Base-by-base conservation (phyloP, 768 basidiomycete species). In the Scleroderma citrinum region DNA sequence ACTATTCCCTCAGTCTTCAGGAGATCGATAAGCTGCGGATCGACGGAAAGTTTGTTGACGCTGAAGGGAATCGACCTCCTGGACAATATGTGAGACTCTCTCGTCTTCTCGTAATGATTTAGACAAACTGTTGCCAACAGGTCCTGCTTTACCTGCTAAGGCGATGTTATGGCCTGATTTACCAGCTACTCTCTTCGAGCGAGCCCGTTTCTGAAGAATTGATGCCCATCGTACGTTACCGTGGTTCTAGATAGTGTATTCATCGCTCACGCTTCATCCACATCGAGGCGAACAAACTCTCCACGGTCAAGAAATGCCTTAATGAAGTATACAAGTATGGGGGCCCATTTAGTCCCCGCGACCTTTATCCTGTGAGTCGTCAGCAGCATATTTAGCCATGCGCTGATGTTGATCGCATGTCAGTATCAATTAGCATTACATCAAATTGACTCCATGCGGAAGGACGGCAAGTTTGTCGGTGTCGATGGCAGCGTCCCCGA, bases 201-300 rank as follows among this genome's bases (percentile, higher is more conserved):
- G 95, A 97, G 69, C 96, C 96, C 0, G 93, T 99, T 2, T 95
- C 92, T 0, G 96, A 99, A 67, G 96, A 98, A 66, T 72, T 99
- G 14, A 98, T 97, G 89, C 94, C 94, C 5, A 80, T 96, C 34
- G 94, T 94, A 66, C 48, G 80, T 62, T 35, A 61, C 38, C n/a
- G 39, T 48, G 10, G 20, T 44, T 16, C 47, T 31, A 0, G 19
- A 32, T 46, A 2, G 35, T 47, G 19, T 39, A 24, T 17, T 8
- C 35, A 37, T 14, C 34, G 12, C 30, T 21, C 29, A 32, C 44
- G n/a, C n/a, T 57, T 38, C 43, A 19, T 21, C 20, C 24, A 41
- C 36, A 44, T 29, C 2, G 54, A 95, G 93, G 92, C 94, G 6
- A 97, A 97, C 71, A 97, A 97, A 61, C 71, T 97, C 2, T 92